Evolutionary conservation across 768 basidiomycete species (phyloP).

Genomic region (Saitozyma podzolica): DNA sequence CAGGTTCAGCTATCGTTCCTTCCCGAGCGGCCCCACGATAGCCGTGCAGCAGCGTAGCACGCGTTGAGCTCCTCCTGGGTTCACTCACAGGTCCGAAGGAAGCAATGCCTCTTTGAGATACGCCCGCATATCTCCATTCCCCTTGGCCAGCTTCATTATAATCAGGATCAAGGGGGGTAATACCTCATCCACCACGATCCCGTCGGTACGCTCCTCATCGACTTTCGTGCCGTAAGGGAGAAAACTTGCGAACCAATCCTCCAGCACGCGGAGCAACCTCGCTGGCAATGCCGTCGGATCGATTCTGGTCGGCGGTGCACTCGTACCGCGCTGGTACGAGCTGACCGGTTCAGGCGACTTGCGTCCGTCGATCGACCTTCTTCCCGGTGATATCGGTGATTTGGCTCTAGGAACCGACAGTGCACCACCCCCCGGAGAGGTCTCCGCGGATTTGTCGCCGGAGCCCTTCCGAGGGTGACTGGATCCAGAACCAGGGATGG

Average conservation of each 20-base stretch:
- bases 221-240: conserved; percentile 25
- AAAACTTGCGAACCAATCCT: conserved; percentile 24
- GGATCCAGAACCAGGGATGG: conserved; percentile 8
- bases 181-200: conserved; percentile 70
- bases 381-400: no score
- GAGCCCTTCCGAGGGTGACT: no score
- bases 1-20: not conserved
- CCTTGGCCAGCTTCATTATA: conserved; percentile 68
- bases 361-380: no score
- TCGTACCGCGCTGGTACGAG: conserved; percentile 5
- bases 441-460: no score
- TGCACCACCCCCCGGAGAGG: no score
- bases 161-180: conserved; percentile 75
- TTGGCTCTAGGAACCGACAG: no score
- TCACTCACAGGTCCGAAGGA: conserved; percentile 64
- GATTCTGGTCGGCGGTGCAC: conserved; percentile 6
- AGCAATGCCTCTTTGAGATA: conserved; percentile 69
- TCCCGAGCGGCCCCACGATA: no score
- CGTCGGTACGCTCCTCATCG: conserved; percentile 47
- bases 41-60: not conserved
- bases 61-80: not conserved
- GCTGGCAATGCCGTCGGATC: conserved; percentile 25
- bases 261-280: conserved; percentile 28
- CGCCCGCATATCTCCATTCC: conserved; percentile 62
- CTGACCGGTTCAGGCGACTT: no score